These are phyloP conservation scores for Colletotrichum plurivorum DNA, from an alignment of 2,329 filamentous ascomycete species.

Conservation along the genomic window DNA sequence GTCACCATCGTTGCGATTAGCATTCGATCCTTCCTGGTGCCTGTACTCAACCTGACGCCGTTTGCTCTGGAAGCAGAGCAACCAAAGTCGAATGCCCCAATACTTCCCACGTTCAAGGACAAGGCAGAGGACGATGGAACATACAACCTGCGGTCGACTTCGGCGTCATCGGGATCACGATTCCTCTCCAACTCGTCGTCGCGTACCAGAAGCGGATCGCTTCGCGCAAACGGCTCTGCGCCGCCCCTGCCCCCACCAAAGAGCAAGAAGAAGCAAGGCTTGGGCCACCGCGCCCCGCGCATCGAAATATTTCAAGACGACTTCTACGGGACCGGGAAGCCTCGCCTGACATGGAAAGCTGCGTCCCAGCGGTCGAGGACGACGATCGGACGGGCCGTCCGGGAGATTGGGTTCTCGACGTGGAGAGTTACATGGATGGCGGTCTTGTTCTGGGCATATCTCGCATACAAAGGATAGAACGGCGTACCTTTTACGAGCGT, in stretches of 20 bases:
- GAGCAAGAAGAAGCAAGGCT: constrained; percentile 57
- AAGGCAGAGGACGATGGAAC: constrained; percentile 65
- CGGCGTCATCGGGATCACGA: constrained; percentile 52
- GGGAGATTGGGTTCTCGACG: constrained; percentile 73
- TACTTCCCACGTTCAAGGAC: constrained; percentile 67
- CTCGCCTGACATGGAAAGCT: constrained; percentile 48
- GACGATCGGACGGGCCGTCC: constrained; percentile 62
- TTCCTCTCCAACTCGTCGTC: constrained; percentile 47
- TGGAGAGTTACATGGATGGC: constrained; percentile 76
- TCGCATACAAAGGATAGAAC: constrained; percentile 73
- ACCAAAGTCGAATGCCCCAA: constrained; percentile 39
- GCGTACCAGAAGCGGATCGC: constrained; percentile 45
- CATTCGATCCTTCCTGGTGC: constrained; percentile 70
- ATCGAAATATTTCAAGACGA: constrained; percentile 68
- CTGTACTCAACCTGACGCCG: constrained; percentile 65
- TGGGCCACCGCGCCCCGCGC: constrained; percentile 61
- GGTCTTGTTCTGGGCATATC: constrained; percentile 74
- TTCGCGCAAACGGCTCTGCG: constrained; percentile 44
- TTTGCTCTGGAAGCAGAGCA: constrained; percentile 65
- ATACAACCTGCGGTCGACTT: constrained; percentile 43
- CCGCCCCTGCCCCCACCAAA: constrained; percentile 44
- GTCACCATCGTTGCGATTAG: constrained; percentile 65
- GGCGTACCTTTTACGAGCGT: constrained; percentile 1
- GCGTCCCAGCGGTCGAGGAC: constrained; percentile 47
- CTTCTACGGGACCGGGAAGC: constrained; percentile 58